These are phyloP conservation scores for Hypericum androsaemum DNA, from an alignment of 345 rosid genomes.

Conservation along the genomic window DNA sequence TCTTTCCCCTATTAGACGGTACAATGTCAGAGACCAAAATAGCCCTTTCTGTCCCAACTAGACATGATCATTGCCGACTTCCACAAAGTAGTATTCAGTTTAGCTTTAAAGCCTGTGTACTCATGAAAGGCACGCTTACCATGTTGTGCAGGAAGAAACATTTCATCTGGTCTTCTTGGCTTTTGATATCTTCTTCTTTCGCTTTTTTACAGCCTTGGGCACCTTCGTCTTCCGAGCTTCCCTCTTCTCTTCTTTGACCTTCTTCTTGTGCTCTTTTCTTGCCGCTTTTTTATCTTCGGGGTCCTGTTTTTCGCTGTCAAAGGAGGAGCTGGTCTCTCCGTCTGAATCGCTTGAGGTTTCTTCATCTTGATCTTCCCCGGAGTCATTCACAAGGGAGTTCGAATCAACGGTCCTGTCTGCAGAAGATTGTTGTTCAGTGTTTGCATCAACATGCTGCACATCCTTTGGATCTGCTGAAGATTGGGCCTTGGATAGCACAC, in stretches of 20 bases:
- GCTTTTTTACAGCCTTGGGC: conserved; percentile 84
- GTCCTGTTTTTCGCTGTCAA: conserved; percentile 17
- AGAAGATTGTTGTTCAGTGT: conserved; percentile 14
- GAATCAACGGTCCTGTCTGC: conserved; percentile 1
- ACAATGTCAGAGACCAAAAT: too few relatives aligned
- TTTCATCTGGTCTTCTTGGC: conserved; percentile 53
- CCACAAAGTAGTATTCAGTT: too few relatives aligned
- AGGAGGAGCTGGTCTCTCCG: conserved; percentile 7
- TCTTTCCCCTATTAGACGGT: too few relatives aligned
- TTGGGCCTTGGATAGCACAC: conserved; percentile 39
- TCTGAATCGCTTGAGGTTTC: conserved; percentile 35
- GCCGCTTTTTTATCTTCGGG: conserved; percentile 61
- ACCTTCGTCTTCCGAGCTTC: conserved; percentile 77
- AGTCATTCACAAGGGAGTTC: conserved; percentile 10
- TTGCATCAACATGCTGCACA: conserved; percentile 16
- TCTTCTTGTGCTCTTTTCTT: conserved; percentile 92
- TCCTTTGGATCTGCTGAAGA: conserved; percentile 12
- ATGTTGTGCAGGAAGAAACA: too few relatives aligned
- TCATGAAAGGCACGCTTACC: too few relatives aligned
- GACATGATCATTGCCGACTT: too few relatives aligned
- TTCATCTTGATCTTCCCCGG: conserved; percentile 25
- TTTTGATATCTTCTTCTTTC: conserved; percentile 24
- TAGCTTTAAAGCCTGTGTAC: too few relatives aligned
- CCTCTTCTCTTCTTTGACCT: conserved; percentile 89
- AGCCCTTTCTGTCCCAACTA: too few relatives aligned